Percentiles rank a stretch among this genome's conserved stretches.
Conservation (phyloP, 2,329 filamentous ascomycete species). For the Neoarthrinium moseri region DNA sequence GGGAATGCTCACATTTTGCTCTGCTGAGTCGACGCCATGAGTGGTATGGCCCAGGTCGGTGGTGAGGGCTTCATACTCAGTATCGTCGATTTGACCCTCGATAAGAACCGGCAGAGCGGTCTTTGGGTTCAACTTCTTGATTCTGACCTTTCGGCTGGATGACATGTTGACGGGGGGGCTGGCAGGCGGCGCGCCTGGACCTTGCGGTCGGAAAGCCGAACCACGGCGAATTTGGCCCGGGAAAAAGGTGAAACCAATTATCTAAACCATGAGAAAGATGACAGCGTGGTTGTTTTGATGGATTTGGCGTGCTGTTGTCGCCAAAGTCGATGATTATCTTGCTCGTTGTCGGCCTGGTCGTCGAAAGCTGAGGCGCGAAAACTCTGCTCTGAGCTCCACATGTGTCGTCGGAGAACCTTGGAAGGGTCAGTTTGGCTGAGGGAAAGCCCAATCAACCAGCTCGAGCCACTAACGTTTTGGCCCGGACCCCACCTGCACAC, state of each 20-base stretch:
- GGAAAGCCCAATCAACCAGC: too few relatives aligned
- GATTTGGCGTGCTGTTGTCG: conserved; percentile 23
- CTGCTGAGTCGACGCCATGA: conserved; percentile 93
- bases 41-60: conserved; percentile 85
- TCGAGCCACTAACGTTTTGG: too few relatives aligned
- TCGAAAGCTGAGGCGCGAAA: not conserved
- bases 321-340: conserved; percentile 8
- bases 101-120: conserved; percentile 82
- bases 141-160: conserved; percentile 66
- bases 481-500: too few relatives aligned
- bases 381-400: too few relatives aligned
- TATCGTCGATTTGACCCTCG: conserved; percentile 86
- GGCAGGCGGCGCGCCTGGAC: conserved; percentile 29
- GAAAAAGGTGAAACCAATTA: conserved; percentile 65
- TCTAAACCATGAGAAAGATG: conserved; percentile 52
- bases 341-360: not conserved
- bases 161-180: conserved; percentile 49
- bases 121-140: conserved; percentile 91
- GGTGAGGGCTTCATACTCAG: conserved; percentile 82
- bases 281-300: conserved; percentile 52
- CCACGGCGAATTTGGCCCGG: conserved; percentile 57
- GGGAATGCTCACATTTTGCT: conserved; percentile 83
- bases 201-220: conserved; percentile 23
- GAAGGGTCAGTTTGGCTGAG: not conserved
- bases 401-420: too few relatives aligned